These are phyloP conservation scores for Chlorella sp. DNA, from an alignment of 139 green algal genomes.

Conservation along the genomic window DNA sequence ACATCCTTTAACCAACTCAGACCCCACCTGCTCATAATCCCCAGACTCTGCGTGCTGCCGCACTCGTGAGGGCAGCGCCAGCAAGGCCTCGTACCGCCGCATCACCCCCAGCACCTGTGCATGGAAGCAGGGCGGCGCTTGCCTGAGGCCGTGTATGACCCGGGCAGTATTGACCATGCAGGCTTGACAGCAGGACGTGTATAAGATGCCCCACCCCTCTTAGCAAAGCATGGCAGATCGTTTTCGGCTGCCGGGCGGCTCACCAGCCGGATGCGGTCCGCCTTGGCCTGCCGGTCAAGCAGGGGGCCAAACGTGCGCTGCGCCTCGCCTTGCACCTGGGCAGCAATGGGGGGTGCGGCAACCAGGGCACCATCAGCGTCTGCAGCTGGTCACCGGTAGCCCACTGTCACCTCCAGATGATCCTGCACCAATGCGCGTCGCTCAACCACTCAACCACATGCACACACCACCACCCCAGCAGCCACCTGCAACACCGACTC, in stretches of 20 bases:
- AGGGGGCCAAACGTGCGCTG: conserved; percentile 55
- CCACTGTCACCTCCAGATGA: too few species aligned
- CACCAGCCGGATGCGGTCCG: conserved; percentile 61
- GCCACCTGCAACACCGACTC: conserved; percentile 39
- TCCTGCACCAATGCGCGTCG: too few species aligned
- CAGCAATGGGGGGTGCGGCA: background rate
- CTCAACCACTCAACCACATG: too few species aligned
- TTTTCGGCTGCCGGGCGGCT: background rate
- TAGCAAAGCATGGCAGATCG: too few species aligned
- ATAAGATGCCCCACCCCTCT: too few species aligned
- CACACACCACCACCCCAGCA: background rate
- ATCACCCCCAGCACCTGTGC: conserved; percentile 58
- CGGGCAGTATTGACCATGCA: too few species aligned
- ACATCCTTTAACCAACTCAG: background rate
- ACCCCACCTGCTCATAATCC: conserved; percentile 57
- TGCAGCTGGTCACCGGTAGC: too few species aligned
- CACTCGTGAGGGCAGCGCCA: conserved; percentile 65
- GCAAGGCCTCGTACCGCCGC: conserved; percentile 70
- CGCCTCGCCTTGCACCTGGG: conserved; percentile 50
- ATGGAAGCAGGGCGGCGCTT: background rate
- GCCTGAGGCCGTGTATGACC: too few species aligned
- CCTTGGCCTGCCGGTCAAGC: conserved; percentile 59
- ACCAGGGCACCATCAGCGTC: background rate
- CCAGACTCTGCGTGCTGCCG: conserved; percentile 42
- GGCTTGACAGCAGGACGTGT: too few species aligned